Conservation (phyloP, 2,329 filamentous ascomycete genomes). For the Xylariaceae sp. region DNA sequence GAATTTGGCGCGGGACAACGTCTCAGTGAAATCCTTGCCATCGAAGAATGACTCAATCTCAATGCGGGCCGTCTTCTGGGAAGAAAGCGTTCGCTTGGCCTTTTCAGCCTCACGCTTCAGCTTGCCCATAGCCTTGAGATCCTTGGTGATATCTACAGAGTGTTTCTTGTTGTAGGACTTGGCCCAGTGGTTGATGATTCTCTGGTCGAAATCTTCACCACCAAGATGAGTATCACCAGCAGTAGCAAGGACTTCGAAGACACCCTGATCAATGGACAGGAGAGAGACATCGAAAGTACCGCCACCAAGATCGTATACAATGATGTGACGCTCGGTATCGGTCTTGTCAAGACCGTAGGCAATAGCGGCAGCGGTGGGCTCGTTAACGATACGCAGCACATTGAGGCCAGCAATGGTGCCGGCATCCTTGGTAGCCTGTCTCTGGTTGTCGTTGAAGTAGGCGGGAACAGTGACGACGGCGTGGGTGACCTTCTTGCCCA, state of each 20-base stretch:
- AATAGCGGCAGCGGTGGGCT: constrained; percentile 91
- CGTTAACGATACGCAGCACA: constrained; percentile 93
- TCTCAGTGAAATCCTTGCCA: constrained; percentile 97
- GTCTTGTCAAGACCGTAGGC: constrained; percentile 91
- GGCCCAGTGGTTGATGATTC: constrained; percentile 91
- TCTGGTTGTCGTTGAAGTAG: constrained; percentile 98
- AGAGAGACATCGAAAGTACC: constrained; percentile 94
- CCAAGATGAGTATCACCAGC: constrained; percentile 96
- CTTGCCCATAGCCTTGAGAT: constrained; percentile 97
- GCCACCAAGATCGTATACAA: constrained; percentile 91
- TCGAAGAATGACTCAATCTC: constrained; percentile 98
- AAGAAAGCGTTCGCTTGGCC: constrained; percentile 96
- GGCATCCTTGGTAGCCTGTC: constrained; percentile 94
- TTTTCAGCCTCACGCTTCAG: constrained; percentile 99
- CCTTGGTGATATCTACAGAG: constrained; percentile 85
- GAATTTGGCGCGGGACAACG: constrained; percentile 96
- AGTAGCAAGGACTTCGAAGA: constrained; percentile 91
- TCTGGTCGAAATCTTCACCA: constrained; percentile 99
- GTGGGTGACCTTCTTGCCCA: constrained; percentile 79
- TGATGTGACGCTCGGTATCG: constrained; percentile 78
- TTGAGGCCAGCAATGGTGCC: constrained; percentile 89
- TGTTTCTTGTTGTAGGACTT: constrained; percentile 99
- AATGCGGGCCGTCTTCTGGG: constrained; percentile 86
- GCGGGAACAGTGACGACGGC: constrained; percentile 91
- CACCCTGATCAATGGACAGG: constrained; percentile 83